Percentiles rank a stretch among this genome's conserved stretches.
phyloP scores from a whole-genome alignment of 768 basidiomycete genomes.

The Mrakia gelida region DNA sequence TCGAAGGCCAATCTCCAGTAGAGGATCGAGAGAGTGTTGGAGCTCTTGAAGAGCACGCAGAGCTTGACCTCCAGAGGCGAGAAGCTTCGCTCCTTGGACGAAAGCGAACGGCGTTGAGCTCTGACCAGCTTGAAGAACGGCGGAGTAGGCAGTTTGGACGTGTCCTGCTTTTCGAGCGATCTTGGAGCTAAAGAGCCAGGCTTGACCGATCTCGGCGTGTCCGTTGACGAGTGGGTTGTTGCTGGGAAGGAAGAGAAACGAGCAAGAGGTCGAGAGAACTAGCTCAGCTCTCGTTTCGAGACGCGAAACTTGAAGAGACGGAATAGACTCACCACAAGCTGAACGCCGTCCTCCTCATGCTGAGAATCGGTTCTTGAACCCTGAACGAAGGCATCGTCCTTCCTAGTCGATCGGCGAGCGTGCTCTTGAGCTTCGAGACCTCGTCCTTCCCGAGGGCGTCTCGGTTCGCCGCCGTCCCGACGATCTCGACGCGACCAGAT shows the following conservation, averaged over 20 bases:
- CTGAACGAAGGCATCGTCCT: constrained; percentile 82
- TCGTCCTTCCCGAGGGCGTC: neutral
- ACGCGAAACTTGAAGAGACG: neutral
- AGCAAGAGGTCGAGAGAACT: neutral
- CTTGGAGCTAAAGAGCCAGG: constrained; percentile 92
- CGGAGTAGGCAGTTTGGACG: constrained; percentile 94
- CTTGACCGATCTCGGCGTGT: constrained; percentile 62
- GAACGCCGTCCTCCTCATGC: constrained; percentile 82
- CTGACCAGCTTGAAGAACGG: constrained; percentile 82
- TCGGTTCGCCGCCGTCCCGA: constrained; percentile 13
- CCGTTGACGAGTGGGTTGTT: constrained; percentile 30
- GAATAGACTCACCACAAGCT: constrained; percentile 56
- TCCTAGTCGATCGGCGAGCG: constrained; percentile 63
- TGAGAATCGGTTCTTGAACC: constrained; percentile 79
- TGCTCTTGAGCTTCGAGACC: constrained; percentile 47
- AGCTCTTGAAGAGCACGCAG: constrained; percentile 81
- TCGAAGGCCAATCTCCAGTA: neutral
- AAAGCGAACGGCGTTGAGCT: constrained; percentile 68
- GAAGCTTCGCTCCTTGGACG: constrained; percentile 82
- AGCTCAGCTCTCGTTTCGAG: constrained; percentile 3
- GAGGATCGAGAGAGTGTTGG: constrained; percentile 56
- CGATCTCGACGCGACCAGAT: constrained; percentile 35
- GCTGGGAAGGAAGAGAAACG: neutral
- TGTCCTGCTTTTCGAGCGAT: constrained; percentile 93
- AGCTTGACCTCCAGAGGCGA: constrained; percentile 71